Conservation (phyloP, 768 basidiomycete genomes). For the Suillus bovinus region DNA sequence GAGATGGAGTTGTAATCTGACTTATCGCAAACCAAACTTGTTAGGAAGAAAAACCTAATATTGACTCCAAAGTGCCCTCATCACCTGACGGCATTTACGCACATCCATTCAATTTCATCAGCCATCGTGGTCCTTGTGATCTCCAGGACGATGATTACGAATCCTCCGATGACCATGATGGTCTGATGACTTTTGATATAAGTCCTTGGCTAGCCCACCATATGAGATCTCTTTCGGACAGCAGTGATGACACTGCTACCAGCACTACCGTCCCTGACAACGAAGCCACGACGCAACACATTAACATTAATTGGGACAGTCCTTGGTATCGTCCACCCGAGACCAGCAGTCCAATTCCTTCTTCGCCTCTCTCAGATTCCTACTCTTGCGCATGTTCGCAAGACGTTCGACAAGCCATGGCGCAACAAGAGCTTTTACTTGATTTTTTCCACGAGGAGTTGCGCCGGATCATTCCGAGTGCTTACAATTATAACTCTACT, state of each 20-base stretch:
- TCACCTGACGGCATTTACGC: slow-evolving; percentile 10
- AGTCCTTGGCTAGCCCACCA: slow-evolving; percentile 7
- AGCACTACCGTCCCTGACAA: slow-evolving; percentile 24
- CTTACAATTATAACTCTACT: slow-evolving; percentile 20
- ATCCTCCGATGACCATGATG: background rate
- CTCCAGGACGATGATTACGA: background rate
- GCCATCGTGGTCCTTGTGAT: background rate
- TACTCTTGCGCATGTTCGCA: slow-evolving; percentile 30
- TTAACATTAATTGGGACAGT: slow-evolving; percentile 40
- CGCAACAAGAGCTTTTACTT: slow-evolving; percentile 34
- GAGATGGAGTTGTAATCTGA: background rate
- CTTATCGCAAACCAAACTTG: slow-evolving; percentile 3
- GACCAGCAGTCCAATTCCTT: slow-evolving; percentile 27
- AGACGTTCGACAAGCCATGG: slow-evolving; percentile 34
- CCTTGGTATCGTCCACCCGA: slow-evolving; percentile 37
- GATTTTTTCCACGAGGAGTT: slow-evolving; percentile 33
- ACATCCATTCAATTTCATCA: slow-evolving; percentile 23
- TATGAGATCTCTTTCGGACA: slow-evolving; percentile 16
- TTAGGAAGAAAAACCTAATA: slow-evolving; percentile 19
- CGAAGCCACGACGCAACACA: slow-evolving; percentile 35
- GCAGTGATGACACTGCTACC: slow-evolving; percentile 23
- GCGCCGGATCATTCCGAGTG: slow-evolving; percentile 23
- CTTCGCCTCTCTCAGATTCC: slow-evolving; percentile 20
- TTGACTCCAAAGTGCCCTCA: slow-evolving; percentile 7
- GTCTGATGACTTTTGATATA: background rate